Conservation (phyloP, 2,329 filamentous ascomycete genomes). For the Fusarium coffeatum region DNA sequence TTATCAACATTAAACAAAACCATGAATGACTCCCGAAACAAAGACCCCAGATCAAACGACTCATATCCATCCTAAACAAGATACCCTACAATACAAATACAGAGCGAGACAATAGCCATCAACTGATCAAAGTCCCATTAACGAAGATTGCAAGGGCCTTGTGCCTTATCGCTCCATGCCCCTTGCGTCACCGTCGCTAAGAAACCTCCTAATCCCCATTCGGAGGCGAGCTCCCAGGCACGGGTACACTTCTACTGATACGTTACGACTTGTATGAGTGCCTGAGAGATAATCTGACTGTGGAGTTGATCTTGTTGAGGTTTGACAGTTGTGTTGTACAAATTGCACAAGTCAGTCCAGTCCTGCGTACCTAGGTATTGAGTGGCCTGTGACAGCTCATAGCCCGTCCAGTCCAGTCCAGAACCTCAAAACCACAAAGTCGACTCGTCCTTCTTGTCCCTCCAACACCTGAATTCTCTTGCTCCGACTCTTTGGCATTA, state of each 20-base stretch:
- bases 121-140: conserved; percentile 30
- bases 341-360: conserved; percentile 3
- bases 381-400: conserved; percentile 35
- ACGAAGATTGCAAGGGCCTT: neutral
- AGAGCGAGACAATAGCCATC: conserved; percentile 15
- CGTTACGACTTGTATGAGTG: neutral
- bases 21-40: conserved; percentile 25
- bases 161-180: conserved; percentile 13
- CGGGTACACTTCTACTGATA: conserved; percentile 30
- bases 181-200: conserved; percentile 37
- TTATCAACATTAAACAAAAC: conserved; percentile 3
- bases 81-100: neutral
- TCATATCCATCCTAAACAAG: neutral
- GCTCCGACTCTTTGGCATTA: neutral
- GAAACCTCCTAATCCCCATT: conserved; percentile 33
- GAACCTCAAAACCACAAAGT: conserved; percentile 20
- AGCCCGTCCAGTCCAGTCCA: conserved; percentile 5
- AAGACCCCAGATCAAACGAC: conserved; percentile 31
- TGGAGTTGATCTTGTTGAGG: conserved; percentile 23
- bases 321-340: conserved; percentile 20
- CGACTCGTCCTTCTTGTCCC: conserved; percentile 8
- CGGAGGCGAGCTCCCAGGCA: conserved; percentile 26
- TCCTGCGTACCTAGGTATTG: neutral
- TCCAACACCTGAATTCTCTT: conserved; percentile 25
- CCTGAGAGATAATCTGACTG: conserved; percentile 3